Evolutionary conservation across 2,329 filamentous ascomycete species (phyloP), one percentile per base, ranked within the genome.

Genomic region (Xylaria polymorpha): DNA sequence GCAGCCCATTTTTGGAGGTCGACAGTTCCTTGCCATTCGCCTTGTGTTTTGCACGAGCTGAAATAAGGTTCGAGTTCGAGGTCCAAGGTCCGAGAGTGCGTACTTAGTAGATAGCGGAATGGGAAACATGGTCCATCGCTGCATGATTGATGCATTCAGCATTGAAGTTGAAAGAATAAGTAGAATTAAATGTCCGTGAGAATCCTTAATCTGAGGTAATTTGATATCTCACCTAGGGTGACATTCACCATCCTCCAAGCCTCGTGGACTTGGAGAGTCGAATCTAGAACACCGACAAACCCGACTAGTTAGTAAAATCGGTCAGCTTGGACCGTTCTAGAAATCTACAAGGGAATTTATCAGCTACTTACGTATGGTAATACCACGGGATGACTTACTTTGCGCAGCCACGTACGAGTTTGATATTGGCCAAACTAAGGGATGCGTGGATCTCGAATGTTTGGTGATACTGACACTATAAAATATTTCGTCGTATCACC

Each of bases 211-310:
- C 22, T 6, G 29, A n/a, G 43, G 46, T 3, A 58, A 14, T 43
- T 66, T 46, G 35, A 46, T 61, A 44, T 51, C 29, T 25, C 18
- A 6, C 35, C 43, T 15, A 44, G 46, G 35, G 61, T 65, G 55
- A 61, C 61, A 53, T 20, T 48, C 32, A 32, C 48, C 25, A 56
- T 68, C 46, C 55, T 6, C 41, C 22, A 32, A 44, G 48, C 66
- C 39, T 61, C 32, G 43, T 56, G 32, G 35, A 39, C 14, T 25
- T 55, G 25, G 43, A 46, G 14, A 20, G 25, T 32, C 22, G 67
- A 55, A 46, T 69, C 67, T 69, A 69, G 67, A 69, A 66, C 58
- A 53, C 67, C 18, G 57, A 58, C 61, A 3, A 43, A 50, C 46
- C 50, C 60, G 55, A 35, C 56, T 60, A 22, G 55, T 61, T 32